Evolutionary conservation across 2,329 filamentous ascomycete genomes (phyloP), one percentile per base, ranked within the genome.

Genomic region (Hypoxylon sp.): DNA sequence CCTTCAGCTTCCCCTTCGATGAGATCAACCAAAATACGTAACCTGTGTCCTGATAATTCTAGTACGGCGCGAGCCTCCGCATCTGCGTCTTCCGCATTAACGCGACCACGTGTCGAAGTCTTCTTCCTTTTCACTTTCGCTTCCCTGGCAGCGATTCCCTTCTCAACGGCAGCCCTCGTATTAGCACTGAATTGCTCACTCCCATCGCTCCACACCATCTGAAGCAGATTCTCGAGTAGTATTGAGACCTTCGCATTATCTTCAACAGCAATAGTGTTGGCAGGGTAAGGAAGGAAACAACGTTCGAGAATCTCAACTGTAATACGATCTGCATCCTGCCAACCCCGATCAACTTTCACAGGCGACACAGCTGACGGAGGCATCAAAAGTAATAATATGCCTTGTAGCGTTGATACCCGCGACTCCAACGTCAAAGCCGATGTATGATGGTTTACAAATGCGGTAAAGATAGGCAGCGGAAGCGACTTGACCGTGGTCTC

Each of bases 241-340:
- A 92, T 70, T 2, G 86, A 86, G 26, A 92, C 76, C 67, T 88
- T 89, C 19, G 86, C 85, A 61, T 94, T 92, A 56, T 91, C 88
- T 13, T 82, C 78, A 0, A 80, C 69, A 5, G 76, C 78, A 9
- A 79, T 74, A 0, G 79, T 83, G 51, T 82, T 85, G 1, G 89
- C 87, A 0, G 86, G 76, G 58, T 80, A 84, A 0, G 82, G 82
- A 2, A 91, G 77, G 67, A 84, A 92, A 63, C 84, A 86, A 31
- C 75, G 67, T 63, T 78, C 73, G 30, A 84, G 66, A 56, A 83
- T 78, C 5, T 60, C 62, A 15, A 70, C 64, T 4, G 77, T 78
- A 31, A 83, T 64, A 12, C 66, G 66, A 5, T 73, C 73, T 1
- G 61, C 47, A 3, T 68, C 66, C 15, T 76, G 71, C 13, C 65